Evolutionary conservation across 2,329 filamentous ascomycete genomes (phyloP).

Genomic region (Alternaria sp.): DNA sequence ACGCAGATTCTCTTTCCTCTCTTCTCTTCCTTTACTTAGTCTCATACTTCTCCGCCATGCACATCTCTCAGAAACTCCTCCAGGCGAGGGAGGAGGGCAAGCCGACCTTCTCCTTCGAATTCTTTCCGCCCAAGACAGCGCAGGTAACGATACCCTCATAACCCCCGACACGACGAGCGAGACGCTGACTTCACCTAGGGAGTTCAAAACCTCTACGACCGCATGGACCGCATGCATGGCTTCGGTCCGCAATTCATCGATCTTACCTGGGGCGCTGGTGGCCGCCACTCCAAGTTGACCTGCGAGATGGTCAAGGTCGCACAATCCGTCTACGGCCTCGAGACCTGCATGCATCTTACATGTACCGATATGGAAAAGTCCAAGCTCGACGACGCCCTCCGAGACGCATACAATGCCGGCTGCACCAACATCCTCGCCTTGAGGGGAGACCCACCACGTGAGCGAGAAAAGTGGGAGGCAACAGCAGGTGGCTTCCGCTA

Average conservation of each 20-base stretch:
- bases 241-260: conserved; percentile 96
- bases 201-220: conserved; percentile 98
- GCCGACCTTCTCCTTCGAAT: conserved; percentile 98
- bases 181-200: conserved; percentile 58
- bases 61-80: conserved; percentile 90
- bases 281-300: conserved; percentile 87
- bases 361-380: conserved; percentile 97
- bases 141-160: conserved; percentile 57
- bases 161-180: not conserved
- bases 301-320: conserved; percentile 98
- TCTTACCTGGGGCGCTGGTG: conserved; percentile 97
- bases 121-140: conserved; percentile 97
- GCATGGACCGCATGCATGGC: conserved; percentile 98
- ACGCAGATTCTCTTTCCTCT: conserved; percentile 2
- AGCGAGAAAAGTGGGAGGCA: conserved; percentile 92
- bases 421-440: conserved; percentile 98
- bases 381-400: conserved; percentile 88
- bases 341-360: conserved; percentile 99
- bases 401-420: conserved; percentile 88
- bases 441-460: conserved; percentile 89
- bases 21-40: conserved; percentile 9
- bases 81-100: conserved; percentile 80
- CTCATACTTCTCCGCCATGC: conserved; percentile 69
- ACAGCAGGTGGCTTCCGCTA: conserved; percentile 88
- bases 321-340: conserved; percentile 92